Evolutionary conservation across 352 stramenopile genomes (phyloP), one percentile per base, ranked within the genome.

Genomic region (Phytophthora pisi): DNA sequence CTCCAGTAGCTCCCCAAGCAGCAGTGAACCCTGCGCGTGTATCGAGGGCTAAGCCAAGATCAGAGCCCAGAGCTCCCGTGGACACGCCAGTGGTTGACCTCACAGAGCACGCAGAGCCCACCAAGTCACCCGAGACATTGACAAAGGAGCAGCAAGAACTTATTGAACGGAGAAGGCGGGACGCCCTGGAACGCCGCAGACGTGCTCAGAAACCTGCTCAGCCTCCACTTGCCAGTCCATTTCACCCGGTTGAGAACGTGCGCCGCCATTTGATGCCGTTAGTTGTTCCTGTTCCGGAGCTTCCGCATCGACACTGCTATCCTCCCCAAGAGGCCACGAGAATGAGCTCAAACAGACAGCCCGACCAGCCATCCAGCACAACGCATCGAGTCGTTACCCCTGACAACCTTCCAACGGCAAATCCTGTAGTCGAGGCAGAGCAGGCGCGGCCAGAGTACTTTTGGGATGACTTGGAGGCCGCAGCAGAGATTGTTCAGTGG

Each of bases 141-240:
- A 93, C 86, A 5, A 75, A 80, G 28, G 71, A 83, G 4, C 84
- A 94, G 50, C 65, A 66, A 31, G 54, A 75, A 16, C 67, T 81
- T 36, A 84, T 95, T 15, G 88, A 93, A 62, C 40, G 57, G 4
- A 75, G 76, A 30, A 71, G 88, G 16, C 71, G 57, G 18, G 79
- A 90, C 47, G 86, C 85, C 31, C 68, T 95, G 15, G 78, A 86
- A 36, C 84, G 85, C 54, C 67, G 81, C 28, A 78, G 80, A 67
- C 73, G 72, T 15, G 30, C 49, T 6, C 38, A 58, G 18, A 34
- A 64, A 45, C 46, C 24, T 59, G 18, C 34, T n/a, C 28, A 43
- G n/a, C 13, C 58, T 55, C 46, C 47, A 45, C 30, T 8, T 53
- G 54, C 66, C 0, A 60, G 66, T 26, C 55, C 50, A 50, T 8